Evolutionary conservation across 148 eudicot species (phyloP).

Genomic region (Fallopia convolvulus): DNA sequence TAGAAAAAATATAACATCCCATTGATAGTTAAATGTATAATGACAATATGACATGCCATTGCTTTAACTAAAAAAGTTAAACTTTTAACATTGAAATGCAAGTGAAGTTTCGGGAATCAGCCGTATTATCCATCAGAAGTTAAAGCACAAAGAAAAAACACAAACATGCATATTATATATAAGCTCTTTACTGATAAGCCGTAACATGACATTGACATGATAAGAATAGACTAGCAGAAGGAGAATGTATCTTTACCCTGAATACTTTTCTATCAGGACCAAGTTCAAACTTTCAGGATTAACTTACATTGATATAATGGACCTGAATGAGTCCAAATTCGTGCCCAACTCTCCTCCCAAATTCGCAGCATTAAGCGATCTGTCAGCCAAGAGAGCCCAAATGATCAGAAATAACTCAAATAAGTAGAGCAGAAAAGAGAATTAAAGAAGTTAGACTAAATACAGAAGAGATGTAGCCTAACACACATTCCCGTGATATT

Average conservation of each 20-base stretch:
- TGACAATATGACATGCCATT: not conserved
- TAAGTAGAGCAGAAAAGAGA: not conserved
- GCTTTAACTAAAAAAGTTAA: not conserved
- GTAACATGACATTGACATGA: not conserved
- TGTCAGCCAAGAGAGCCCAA: conserved; percentile 25
- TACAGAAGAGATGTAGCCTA: not conserved
- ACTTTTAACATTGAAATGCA: not conserved
- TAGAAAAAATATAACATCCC: not conserved
- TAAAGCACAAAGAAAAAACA: not conserved
- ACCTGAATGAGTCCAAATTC: conserved; percentile 45
- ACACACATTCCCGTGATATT: conserved; percentile 76
- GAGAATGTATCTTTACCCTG: not conserved
- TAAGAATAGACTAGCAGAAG: not conserved
- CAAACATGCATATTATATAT: not conserved
- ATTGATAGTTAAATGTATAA: not conserved
- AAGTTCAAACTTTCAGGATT: not conserved
- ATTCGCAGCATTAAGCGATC: conserved; percentile 49
- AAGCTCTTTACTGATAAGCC: not conserved
- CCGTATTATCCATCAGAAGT: not conserved
- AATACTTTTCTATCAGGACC: not conserved
- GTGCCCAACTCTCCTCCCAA: conserved; percentile 74
- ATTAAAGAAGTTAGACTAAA: not conserved
- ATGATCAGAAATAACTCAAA: not conserved
- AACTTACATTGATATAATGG: conserved; percentile 74
- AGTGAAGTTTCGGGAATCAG: not conserved